Conservation (phyloP, 1,139 yeast genomes). For the Kurtzmaniella natalensis region DNA sequence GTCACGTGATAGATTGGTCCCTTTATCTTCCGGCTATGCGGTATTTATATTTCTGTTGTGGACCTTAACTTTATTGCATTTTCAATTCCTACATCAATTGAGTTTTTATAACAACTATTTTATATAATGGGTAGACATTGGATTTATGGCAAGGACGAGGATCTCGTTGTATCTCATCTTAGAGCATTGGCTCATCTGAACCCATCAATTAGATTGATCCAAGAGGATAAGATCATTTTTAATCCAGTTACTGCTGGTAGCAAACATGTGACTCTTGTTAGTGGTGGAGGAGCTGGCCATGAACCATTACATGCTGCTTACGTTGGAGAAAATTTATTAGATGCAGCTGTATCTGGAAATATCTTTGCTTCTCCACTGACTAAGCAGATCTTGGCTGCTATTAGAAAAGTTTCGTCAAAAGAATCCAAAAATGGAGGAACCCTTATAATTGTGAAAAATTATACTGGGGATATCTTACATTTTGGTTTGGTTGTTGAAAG, state of each 20-base stretch:
- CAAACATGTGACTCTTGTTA: constrained; percentile 63
- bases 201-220: constrained; percentile 60
- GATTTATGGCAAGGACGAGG: constrained; percentile 43
- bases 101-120: too few relatives aligned
- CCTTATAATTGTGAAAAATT: constrained; percentile 77
- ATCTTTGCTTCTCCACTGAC: constrained; percentile 92
- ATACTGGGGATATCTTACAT: constrained; percentile 90
- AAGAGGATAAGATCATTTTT: constrained; percentile 66
- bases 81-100: too few relatives aligned
- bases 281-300: constrained; percentile 97
- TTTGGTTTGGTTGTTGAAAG: constrained; percentile 89
- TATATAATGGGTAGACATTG: constrained; percentile 40
- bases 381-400: constrained; percentile 73
- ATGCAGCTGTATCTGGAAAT: constrained; percentile 86
- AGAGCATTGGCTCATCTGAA: constrained; percentile 67
- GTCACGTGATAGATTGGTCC: too few relatives aligned
- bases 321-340: constrained; percentile 76
- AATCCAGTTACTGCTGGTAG: constrained; percentile 29
- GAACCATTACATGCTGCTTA: constrained; percentile 93
- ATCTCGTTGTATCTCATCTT: constrained; percentile 61
- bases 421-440: constrained; percentile 58
- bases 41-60: too few relatives aligned
- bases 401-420: constrained; percentile 43
- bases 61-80: too few relatives aligned
- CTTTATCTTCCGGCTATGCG: too few relatives aligned